Conservation (phyloP, 306 rosid species). For the Cucurbita argyrosperma region DNA sequence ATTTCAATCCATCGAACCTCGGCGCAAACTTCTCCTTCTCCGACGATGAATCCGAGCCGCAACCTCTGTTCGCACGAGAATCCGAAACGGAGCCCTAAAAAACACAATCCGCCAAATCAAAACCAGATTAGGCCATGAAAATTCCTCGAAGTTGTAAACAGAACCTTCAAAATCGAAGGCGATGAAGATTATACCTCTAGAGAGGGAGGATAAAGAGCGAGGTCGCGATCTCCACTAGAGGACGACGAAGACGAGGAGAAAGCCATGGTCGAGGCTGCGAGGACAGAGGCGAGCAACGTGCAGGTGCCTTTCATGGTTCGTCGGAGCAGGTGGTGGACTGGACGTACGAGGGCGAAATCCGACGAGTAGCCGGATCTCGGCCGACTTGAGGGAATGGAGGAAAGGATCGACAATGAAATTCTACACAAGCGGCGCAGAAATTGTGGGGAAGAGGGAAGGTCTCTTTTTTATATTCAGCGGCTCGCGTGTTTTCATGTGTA, state of each 20-base stretch:
- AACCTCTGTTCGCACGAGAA: background rate
- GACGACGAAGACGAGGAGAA: slow-evolving; percentile 12
- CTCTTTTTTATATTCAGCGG: background rate
- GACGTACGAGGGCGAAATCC: slow-evolving; percentile 17
- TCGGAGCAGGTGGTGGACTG: background rate
- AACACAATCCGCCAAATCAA: background rate
- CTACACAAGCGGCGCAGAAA: background rate
- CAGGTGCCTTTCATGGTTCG: slow-evolving; percentile 28
- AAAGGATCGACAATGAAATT: background rate
- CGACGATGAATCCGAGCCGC: background rate
- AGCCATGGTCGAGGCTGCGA: slow-evolving; percentile 42
- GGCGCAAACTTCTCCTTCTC: slow-evolving; percentile 64
- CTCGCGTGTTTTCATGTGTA: background rate
- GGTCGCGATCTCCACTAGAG: slow-evolving; percentile 4
- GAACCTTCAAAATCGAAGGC: background rate
- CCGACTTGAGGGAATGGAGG: background rate
- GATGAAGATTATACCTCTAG: background rate
- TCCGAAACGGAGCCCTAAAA: slow-evolving; percentile 11
- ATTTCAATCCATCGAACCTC: slow-evolving; percentile 79
- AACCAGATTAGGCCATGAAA: background rate
- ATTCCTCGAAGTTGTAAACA: background rate
- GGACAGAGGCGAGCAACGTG: slow-evolving; percentile 32
- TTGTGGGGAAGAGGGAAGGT: background rate
- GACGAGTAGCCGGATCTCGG: slow-evolving; percentile 32
- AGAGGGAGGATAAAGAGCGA: slow-evolving; percentile 6